phyloP scores from a whole-genome alignment of 768 basidiomycete genomes.

The Sporobolomyces roseus region DNA sequence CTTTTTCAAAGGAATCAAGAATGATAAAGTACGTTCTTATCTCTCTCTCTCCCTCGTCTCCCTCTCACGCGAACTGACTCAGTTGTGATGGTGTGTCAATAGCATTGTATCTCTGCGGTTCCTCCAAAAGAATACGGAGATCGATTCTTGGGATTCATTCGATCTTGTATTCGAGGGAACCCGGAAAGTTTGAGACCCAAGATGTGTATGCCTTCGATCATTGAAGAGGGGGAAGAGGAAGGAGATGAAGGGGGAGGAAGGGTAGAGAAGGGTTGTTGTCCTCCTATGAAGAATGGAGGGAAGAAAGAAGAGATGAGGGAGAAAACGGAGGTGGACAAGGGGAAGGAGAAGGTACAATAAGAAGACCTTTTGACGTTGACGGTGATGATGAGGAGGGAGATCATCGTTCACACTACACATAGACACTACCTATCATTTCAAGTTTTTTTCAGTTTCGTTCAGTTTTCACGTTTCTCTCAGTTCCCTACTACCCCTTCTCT shows the following conservation, averaged over 20 bases:
- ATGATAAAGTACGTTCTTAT: slow-evolving; percentile 68
- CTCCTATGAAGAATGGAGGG: too few relatives aligned
- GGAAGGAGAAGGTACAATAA: slow-evolving; percentile 16
- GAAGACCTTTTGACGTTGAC: not conserved
- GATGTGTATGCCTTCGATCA: slow-evolving; percentile 17
- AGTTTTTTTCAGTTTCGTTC: not conserved
- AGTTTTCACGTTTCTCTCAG: not conserved
- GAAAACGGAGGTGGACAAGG: not conserved
- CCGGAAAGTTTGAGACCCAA: slow-evolving; percentile 56
- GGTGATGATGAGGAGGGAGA: too few relatives aligned
- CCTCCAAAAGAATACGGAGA: slow-evolving; percentile 80
- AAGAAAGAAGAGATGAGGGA: not conserved
- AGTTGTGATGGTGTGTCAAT: not conserved
- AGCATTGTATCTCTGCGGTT: slow-evolving; percentile 95
- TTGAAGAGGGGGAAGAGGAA: not conserved
- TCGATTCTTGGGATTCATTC: slow-evolving; percentile 76
- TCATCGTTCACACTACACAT: not conserved
- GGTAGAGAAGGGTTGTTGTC: too few relatives aligned
- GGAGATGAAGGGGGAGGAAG: not conserved
- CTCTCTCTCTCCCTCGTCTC: not conserved
- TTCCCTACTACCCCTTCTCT: not conserved
- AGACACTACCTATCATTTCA: slow-evolving; percentile 1
- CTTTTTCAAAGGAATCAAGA: slow-evolving; percentile 83
- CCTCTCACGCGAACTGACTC: slow-evolving; percentile 9
- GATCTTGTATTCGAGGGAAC: slow-evolving; percentile 76